Percentiles rank a stretch among this genome's conserved stretches.
These are phyloP conservation scores for Paecilomyces sp. DNA, from an alignment of 2,329 filamentous ascomycete genomes.

Conservation along the genomic window DNA sequence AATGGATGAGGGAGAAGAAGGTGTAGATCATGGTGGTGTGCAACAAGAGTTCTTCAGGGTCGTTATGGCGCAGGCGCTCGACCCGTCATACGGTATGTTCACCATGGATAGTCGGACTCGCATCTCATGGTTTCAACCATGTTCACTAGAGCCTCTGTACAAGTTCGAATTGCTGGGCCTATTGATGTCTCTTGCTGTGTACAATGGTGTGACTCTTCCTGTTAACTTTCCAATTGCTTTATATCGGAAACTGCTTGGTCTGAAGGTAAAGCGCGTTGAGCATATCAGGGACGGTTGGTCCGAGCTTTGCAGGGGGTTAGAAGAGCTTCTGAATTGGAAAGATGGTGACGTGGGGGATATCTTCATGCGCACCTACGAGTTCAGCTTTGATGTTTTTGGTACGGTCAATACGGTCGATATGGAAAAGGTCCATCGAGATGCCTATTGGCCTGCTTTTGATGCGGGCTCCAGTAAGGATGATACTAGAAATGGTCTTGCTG, in stretches of 20 bases:
- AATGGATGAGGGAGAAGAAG: constrained; percentile 75
- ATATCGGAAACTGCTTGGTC: constrained; percentile 70
- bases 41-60: constrained; percentile 94
- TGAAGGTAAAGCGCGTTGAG: constrained; percentile 61
- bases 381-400: constrained; percentile 59
- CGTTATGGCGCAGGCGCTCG: constrained; percentile 69
- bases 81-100: constrained; percentile 71
- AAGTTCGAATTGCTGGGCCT: constrained; percentile 86
- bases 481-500: not conserved
- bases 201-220: constrained; percentile 87
- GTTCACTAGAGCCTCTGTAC: constrained; percentile 74
- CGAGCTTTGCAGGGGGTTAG: constrained; percentile 66
- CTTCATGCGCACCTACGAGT: constrained; percentile 80
- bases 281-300: constrained; percentile 87
- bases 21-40: constrained; percentile 87
- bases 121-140: constrained; percentile 83
- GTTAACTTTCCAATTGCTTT: constrained; percentile 80
- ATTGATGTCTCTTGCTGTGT: constrained; percentile 81
- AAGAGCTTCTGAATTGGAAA: constrained; percentile 67
- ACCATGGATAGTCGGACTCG: constrained; percentile 67
- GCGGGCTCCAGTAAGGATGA: constrained; percentile 5
- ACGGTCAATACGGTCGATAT: constrained; percentile 49
- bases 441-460: constrained; percentile 23
- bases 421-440: constrained; percentile 33
- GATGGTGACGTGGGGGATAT: constrained; percentile 75